Evolutionary conservation across 1,284 basidiomycete genomes (phyloP).

Genomic region (Apiotrichum mycotoxinovorans): DNA sequence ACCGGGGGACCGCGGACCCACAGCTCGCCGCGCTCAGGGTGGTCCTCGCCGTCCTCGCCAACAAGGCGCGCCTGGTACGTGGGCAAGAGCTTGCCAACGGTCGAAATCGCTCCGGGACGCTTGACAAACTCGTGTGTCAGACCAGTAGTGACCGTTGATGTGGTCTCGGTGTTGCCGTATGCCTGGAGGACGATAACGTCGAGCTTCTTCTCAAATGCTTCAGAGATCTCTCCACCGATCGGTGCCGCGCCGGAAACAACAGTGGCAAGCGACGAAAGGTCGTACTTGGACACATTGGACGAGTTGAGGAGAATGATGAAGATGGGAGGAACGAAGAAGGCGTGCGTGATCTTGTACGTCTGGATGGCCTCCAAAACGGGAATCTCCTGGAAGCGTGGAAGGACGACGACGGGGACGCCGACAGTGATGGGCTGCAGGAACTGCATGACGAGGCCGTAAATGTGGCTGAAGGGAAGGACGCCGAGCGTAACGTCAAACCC

Average conservation of each 20-base stretch:
- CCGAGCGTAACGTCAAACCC: conserved; percentile 14
- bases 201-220: conserved; percentile 26
- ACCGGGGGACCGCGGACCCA: conserved; percentile 73
- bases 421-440: conserved; percentile 61
- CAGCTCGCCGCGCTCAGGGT: conserved; percentile 67
- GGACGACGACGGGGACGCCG: conserved; percentile 63
- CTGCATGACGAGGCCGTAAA: conserved; percentile 37
- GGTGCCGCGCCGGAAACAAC: conserved; percentile 80
- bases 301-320: conserved; percentile 56
- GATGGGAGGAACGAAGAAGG: conserved; percentile 79
- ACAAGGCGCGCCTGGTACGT: conserved; percentile 75
- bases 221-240: conserved; percentile 54
- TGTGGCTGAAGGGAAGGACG: conserved; percentile 18
- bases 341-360: conserved; percentile 60
- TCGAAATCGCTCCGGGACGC: conserved; percentile 59
- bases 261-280: conserved; percentile 62
- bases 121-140: conserved; percentile 31
- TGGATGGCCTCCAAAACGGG: conserved; percentile 66
- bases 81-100: conserved; percentile 69
- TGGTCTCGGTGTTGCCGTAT: conserved; percentile 53
- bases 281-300: conserved; percentile 63
- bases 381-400: conserved; percentile 59
- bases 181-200: conserved; percentile 37
- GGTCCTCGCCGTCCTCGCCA: conserved; percentile 38
- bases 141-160: conserved; percentile 36